These are phyloP conservation scores for Botryotinia convoluta DNA, from an alignment of 2,329 filamentous ascomycete genomes.

Conservation along the genomic window DNA sequence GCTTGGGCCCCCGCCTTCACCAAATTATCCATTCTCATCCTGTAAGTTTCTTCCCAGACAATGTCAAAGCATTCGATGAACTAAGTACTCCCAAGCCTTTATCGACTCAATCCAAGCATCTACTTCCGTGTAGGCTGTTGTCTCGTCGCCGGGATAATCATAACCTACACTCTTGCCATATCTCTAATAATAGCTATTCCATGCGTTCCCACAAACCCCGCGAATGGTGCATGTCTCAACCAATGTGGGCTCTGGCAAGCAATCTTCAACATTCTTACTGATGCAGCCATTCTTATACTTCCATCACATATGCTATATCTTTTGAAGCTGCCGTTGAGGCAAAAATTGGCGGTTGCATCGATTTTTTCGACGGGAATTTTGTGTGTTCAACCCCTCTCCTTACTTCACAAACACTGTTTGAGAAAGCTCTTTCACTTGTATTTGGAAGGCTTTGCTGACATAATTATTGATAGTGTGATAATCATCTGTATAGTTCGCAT, in stretches of 20 bases:
- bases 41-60: neutral
- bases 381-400: neutral
- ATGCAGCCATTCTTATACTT: neutral
- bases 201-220: neutral
- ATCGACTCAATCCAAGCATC: neutral
- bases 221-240: neutral
- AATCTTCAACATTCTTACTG: neutral
- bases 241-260: slow-evolving; percentile 2
- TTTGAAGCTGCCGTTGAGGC: neutral
- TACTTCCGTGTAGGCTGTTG: neutral
- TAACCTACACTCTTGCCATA: slow-evolving; percentile 2
- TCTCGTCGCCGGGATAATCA: neutral
- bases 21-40: neutral
- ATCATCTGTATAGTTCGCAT: slow-evolving; percentile 3
- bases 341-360: neutral
- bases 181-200: neutral
- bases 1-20: slow-evolving; percentile 1
- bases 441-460: neutral
- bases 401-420: neutral
- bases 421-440: neutral
- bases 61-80: too few relatives aligned
- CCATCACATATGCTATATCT: neutral
- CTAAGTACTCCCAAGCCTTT: neutral
- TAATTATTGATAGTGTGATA: neutral
- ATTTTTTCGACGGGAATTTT: slow-evolving; percentile 1